Evolutionary conservation across 257 asterid genomes (phyloP), one percentile per base, ranked within the genome.

Genomic region (Pogostemon cablin): DNA sequence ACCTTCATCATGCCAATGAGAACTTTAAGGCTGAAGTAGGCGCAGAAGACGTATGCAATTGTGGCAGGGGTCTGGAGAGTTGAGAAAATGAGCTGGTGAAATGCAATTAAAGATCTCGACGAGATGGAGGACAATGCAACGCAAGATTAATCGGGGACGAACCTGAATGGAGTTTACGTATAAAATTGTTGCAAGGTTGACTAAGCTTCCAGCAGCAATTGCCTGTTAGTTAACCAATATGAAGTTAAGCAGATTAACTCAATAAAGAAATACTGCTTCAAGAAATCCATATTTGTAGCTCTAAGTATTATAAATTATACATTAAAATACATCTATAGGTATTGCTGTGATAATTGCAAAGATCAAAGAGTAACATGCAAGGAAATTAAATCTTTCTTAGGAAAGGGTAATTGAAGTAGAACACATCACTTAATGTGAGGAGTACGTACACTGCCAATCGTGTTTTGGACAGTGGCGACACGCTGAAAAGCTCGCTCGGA

Each of bases 401-500:
- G 9, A 44, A 44, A 44, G 9, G 11, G 4, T 9, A 47, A 25
- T 25, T 47, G 53, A 47, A 47, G 53, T 42, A 3, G 32, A 25
- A 25, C 32, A 25, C 32, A 25, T 25, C 32, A 25, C 32, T 25
- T 25, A 1, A 42, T 11, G 53, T 12, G 7, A 46, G 3, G 17
- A 6, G 38, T 78, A 83, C 98, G 86, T 83, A 95, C 99, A 80
- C 97, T 91, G 72, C 84, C 89, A 46, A 89, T 71, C 64, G 81
- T 87, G 78, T 68, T 83, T 79, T 95, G 99, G 79, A 95, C 98
- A 58, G 98, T 82, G 58, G 99, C 96, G 71, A 95, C 96, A 10
- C 98, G 93, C 76, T 93, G 96, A 72, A 95, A 95, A 37, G 98
- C 96, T 79, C 99, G 84, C 79, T 95, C 99, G 9, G 99, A 91